phyloP scores from a whole-genome alignment of 768 basidiomycete genomes.

The Collybiopsis luxurians region DNA sequence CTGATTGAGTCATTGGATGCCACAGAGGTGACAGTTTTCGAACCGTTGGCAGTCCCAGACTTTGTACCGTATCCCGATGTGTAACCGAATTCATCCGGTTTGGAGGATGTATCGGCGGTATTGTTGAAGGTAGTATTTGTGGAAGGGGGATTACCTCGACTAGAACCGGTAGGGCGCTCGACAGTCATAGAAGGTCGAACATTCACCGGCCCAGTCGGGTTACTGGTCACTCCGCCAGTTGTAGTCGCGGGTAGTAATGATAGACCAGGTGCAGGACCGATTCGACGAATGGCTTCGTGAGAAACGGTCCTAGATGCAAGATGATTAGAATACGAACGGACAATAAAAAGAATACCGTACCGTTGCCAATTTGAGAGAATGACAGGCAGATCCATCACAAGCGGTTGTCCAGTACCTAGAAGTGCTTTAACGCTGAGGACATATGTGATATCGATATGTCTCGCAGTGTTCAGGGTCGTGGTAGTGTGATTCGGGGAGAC shows the following conservation, averaged over 20 bases:
- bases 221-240: not conserved
- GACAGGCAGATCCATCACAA: slow-evolving; percentile 74
- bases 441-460: slow-evolving; percentile 87
- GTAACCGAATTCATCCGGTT: slow-evolving; percentile 22
- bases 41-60: slow-evolving; percentile 11
- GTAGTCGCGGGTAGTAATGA: slow-evolving; percentile 29
- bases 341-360: slow-evolving; percentile 34
- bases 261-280: slow-evolving; percentile 44
- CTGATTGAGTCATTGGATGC: not conserved
- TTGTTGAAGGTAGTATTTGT: not conserved
- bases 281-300: slow-evolving; percentile 61
- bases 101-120: not conserved
- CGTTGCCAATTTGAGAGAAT: slow-evolving; percentile 86
- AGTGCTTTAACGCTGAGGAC: slow-evolving; percentile 73
- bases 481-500: slow-evolving; percentile 75
- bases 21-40: not conserved
- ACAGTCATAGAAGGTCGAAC: slow-evolving; percentile 6
- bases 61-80: slow-evolving; percentile 13
- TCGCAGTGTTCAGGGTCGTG: slow-evolving; percentile 75
- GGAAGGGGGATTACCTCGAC: not conserved
- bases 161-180: slow-evolving; percentile 1
- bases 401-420: slow-evolving; percentile 61
- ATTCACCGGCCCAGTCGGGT: slow-evolving; percentile 4
- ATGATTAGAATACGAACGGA: slow-evolving; percentile 3
- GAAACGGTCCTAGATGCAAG: slow-evolving; percentile 56